phyloP scores from a whole-genome alignment of 139 green algal species.

The Chlorella sp. region DNA sequence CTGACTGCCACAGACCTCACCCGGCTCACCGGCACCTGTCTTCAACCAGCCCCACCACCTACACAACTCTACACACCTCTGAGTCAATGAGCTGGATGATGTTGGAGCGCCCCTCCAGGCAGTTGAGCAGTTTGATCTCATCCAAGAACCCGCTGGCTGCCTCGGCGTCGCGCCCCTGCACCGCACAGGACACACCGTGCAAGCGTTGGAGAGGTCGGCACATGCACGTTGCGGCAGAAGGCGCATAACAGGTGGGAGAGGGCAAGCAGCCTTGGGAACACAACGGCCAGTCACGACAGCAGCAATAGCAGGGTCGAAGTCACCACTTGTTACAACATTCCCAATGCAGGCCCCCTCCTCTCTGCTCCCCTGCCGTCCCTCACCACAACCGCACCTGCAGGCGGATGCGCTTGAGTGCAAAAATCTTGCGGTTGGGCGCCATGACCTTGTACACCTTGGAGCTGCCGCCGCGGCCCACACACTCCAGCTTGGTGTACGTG shows the following conservation, averaged over 20 bases:
- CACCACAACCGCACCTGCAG: conserved; percentile 49
- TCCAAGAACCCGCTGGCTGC: conserved; percentile 92
- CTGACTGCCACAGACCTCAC: too few species aligned
- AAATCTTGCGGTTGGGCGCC: conserved; percentile 90
- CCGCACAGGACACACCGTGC: too few species aligned
- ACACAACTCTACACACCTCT: conserved; percentile 51
- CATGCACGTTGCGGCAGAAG: not conserved
- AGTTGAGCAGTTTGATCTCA: conserved; percentile 91
- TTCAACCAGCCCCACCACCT: not conserved
- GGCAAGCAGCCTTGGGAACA: not conserved
- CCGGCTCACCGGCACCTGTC: too few species aligned
- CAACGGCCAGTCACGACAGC: not conserved
- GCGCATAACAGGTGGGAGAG: not conserved
- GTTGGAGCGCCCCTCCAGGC: conserved; percentile 81
- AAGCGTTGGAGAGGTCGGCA: not conserved
- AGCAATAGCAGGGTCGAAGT: too few species aligned
- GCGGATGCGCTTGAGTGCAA: conserved; percentile 95
- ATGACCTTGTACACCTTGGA: conserved; percentile 94
- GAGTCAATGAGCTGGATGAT: conserved; percentile 97
- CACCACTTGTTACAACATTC: too few species aligned
- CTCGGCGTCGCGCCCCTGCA: conserved; percentile 69
- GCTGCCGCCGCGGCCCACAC: conserved; percentile 90
- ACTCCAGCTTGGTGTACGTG: conserved; percentile 94
- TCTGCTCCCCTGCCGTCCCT: not conserved
- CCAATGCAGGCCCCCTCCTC: not conserved